phyloP scores from a whole-genome alignment of 768 basidiomycete genomes.

The Cyathus striatus region DNA sequence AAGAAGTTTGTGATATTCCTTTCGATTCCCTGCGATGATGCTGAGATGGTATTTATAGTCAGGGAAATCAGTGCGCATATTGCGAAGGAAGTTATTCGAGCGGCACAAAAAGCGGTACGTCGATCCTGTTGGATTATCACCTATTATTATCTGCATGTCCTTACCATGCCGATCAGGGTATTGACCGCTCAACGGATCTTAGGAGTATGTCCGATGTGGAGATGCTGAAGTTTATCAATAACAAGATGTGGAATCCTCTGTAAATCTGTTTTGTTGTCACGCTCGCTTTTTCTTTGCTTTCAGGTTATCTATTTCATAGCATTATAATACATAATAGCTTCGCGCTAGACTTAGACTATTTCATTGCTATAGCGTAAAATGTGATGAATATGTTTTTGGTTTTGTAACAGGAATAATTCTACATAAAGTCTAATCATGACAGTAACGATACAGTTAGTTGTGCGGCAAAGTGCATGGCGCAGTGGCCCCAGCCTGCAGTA shows the following conservation, averaged over 20 bases:
- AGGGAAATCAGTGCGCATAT: conserved; percentile 80
- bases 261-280: conserved; percentile 1
- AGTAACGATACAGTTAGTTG: too few species aligned
- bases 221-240: conserved; percentile 46
- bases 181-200: conserved; percentile 51
- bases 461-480: too few species aligned
- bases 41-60: conserved; percentile 28
- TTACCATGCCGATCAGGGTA: conserved; percentile 30
- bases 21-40: conserved; percentile 3
- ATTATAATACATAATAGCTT: too few species aligned
- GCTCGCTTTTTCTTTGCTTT: not conserved
- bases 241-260: conserved; percentile 72
- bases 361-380: too few species aligned
- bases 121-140: not conserved
- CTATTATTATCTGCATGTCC: conserved; percentile 3
- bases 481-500: too few species aligned
- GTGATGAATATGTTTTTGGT: too few species aligned
- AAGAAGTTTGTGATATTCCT: conserved; percentile 39
- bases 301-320: not conserved
- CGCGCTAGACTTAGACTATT: too few species aligned
- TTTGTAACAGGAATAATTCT: too few species aligned
- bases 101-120: conserved; percentile 72
- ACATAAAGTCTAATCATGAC: too few species aligned
- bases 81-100: conserved; percentile 69
- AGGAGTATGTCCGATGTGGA: conserved; percentile 51